A percentile compares a stretch with the other conserved stretches of the same genome.
These are phyloP conservation scores for Cystobasidium ongulense DNA, from an alignment of 768 basidiomycete species.

Conservation along the genomic window DNA sequence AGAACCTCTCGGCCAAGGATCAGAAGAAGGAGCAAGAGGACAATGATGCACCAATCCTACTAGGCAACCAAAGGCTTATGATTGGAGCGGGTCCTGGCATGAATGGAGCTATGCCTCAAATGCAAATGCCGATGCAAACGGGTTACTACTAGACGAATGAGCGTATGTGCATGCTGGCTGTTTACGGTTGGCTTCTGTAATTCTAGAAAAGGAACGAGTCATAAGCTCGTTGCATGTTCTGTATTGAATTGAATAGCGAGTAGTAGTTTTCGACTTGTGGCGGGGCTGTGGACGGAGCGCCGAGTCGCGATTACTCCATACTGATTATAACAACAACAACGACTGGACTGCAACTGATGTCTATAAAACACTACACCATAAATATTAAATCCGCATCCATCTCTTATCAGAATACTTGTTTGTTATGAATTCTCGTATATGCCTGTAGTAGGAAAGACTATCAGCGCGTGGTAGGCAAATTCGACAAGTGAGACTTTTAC, in stretches of 20 bases:
- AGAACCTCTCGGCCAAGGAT: conserved; percentile 77
- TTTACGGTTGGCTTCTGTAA: background rate
- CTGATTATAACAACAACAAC: background rate
- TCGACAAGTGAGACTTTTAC: conserved; percentile 14
- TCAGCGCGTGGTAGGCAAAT: background rate
- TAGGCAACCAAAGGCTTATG: conserved; percentile 7
- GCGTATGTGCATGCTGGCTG: too few relatives aligned
- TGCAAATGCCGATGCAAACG: conserved; percentile 25
- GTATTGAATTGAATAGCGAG: background rate
- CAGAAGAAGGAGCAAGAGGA: conserved; percentile 81
- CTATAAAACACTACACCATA: background rate
- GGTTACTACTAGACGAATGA: conserved; percentile 11
- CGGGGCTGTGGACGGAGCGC: too few relatives aligned
- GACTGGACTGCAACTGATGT: background rate
- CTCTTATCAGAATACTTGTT: conserved; percentile 37
- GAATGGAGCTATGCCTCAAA: conserved; percentile 7
- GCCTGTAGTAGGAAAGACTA: background rate
- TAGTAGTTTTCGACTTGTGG: background rate
- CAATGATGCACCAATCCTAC: conserved; percentile 61
- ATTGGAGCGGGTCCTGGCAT: conserved; percentile 11
- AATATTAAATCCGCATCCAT: background rate
- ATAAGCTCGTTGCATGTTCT: background rate
- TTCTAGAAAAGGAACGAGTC: background rate
- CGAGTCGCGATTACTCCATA: background rate
- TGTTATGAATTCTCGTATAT: conserved; percentile 27